Evolutionary conservation across 441 rosid genomes (phyloP), one percentile per base, ranked within the genome.

Genomic region (Erysimum pusillum): DNA sequence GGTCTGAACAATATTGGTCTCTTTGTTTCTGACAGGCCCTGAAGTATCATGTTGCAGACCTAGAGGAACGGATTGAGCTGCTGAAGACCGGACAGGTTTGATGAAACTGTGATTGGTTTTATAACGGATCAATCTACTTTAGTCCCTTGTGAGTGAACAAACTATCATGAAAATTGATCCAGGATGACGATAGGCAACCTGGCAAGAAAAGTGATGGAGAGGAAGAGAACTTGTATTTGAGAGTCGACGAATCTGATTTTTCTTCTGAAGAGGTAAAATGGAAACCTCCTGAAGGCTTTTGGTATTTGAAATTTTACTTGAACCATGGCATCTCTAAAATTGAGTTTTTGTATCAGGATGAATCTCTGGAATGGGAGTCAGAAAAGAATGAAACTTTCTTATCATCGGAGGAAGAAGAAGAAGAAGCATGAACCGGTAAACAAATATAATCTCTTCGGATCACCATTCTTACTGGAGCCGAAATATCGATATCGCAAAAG

Each of bases 21-120:
- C 36, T 45, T 56, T 75, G 63, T 59, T 49, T 82, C 73, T 2
- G 67, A 35, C 88, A 93, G 98, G 98, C 91, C 56, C 67, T 93
- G 74, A 93, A 85, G 85, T 84, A 88, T 85, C 92, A 93, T 73
- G 76, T 85, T 73, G 71, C 81, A 42, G 96, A 89, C 73, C 69
- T 91, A 34, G 84, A 84, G 80, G 86, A 88, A 85, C 83, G 79
- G 69, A 81, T 91, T 39, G 88, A 85, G 72, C 83, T 85, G 67
- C 60, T 89, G 77, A 89, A 86, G 85, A 60, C 63, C 0, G 56
- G 57, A 65, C 63, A 52, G 80, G 59, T 73, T 66, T 67, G 49
- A 77, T 22, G 11, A 14, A 22, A 38, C 14, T 34, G 12, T 59
- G 17, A 48, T 57, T 65, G 31, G 1, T 36, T 44, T 49, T 12